Evolutionary conservation across 2,329 filamentous ascomycete species (phyloP).

Genomic region (Macrophomina tecta): DNA sequence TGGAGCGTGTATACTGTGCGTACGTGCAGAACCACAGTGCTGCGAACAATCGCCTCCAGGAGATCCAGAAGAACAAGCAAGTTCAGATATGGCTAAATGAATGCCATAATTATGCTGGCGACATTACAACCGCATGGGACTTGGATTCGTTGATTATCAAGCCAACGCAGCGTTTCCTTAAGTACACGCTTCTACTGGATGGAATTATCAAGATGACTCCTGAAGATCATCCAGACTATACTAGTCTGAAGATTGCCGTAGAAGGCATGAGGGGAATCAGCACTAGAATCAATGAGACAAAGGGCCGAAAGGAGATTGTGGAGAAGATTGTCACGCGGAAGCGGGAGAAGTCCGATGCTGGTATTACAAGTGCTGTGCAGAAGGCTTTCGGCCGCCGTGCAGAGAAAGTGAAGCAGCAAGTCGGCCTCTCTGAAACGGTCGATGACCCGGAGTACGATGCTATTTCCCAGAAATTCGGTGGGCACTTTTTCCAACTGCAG

Average conservation of each 20-base stretch:
- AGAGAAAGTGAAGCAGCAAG: conserved; percentile 79
- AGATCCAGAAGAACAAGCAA: conserved; percentile 57
- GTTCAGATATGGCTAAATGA: conserved; percentile 85
- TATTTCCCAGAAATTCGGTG: conserved; percentile 83
- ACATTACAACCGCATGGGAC: conserved; percentile 93
- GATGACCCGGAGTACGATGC: conserved; percentile 84
- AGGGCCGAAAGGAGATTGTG: conserved; percentile 91
- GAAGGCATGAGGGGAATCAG: conserved; percentile 69
- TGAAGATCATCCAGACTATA: conserved; percentile 80
- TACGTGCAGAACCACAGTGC: conserved; percentile 70
- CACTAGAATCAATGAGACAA: conserved; percentile 85
- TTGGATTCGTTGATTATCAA: conserved; percentile 96
- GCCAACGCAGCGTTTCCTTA: conserved; percentile 91
- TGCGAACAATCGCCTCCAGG: conserved; percentile 66
- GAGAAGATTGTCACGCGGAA: conserved; percentile 84
- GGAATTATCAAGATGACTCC: conserved; percentile 82
- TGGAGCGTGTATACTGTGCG: conserved; percentile 70
- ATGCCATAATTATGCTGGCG: conserved; percentile 89
- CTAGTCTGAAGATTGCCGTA: conserved; percentile 72
- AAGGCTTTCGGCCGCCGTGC: conserved; percentile 86
- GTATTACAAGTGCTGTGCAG: conserved; percentile 64
- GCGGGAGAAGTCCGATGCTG: conserved; percentile 84
- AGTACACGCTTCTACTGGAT: conserved; percentile 86
- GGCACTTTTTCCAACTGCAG: conserved; percentile 90
- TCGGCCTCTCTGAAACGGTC: conserved; percentile 65